Percentiles rank a stretch among this genome's conserved stretches.
phyloP scores from a whole-genome alignment of 176 grass and related monocot genomes.

The Oryza meyeriana region DNA sequence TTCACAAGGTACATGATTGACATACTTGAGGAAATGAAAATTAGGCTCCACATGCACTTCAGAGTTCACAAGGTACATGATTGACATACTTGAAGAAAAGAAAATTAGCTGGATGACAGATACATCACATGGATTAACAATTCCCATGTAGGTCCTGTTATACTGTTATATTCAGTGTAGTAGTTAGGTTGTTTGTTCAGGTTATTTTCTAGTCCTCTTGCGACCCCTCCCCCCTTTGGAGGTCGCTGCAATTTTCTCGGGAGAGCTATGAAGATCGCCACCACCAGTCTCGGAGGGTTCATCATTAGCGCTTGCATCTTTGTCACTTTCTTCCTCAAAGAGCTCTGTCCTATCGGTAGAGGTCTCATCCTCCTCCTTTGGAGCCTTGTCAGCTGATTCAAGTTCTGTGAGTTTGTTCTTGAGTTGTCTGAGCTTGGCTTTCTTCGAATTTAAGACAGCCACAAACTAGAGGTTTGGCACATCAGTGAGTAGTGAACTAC shows the following conservation, averaged over 20 bases:
- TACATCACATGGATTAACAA: not conserved
- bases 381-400: slow-evolving; percentile 50
- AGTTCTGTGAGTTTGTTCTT: slow-evolving; percentile 51
- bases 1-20: not conserved
- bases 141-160: not conserved
- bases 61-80: slow-evolving; percentile 14
- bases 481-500: slow-evolving; percentile 2
- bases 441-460: slow-evolving; percentile 83
- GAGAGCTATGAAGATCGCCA: slow-evolving; percentile 31
- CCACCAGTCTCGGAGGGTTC: slow-evolving; percentile 41
- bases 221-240: slow-evolving; percentile 3
- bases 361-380: slow-evolving; percentile 49
- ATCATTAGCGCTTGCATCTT: slow-evolving; percentile 39
- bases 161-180: not conserved
- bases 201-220: slow-evolving; percentile 38
- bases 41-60: not conserved
- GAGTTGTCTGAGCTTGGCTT: slow-evolving; percentile 75
- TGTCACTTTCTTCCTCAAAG: slow-evolving; percentile 51
- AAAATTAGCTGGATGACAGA: not conserved
- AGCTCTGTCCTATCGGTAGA: slow-evolving; percentile 61
- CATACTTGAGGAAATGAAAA: not conserved
- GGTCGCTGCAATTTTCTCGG: slow-evolving; percentile 37
- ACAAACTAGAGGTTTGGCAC: slow-evolving; percentile 61
- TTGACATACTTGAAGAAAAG: not conserved
- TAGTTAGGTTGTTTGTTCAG: not conserved